phyloP scores from a whole-genome alignment of 2,329 filamentous ascomycete genomes.

The Diaporthe sp. region DNA sequence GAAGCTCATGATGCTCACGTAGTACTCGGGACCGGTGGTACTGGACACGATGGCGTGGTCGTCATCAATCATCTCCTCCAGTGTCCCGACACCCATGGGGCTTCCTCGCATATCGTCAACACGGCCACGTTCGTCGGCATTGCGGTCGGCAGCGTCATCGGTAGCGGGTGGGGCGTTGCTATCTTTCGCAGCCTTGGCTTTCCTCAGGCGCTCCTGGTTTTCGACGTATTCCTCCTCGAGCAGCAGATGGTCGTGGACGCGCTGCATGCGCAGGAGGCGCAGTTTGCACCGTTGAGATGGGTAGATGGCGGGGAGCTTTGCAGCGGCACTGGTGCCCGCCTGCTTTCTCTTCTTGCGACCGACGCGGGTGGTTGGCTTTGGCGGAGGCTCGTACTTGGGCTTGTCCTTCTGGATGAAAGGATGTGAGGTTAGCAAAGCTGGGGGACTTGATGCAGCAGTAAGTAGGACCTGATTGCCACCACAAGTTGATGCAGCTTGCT shows the following conservation, averaged over 20 bases:
- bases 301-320: constrained; percentile 94
- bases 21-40: constrained; percentile 97
- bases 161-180: constrained; percentile 75
- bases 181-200: constrained; percentile 86
- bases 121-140: constrained; percentile 93
- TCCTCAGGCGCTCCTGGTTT: constrained; percentile 96
- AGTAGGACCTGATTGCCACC: constrained; percentile 10
- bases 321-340: constrained; percentile 91
- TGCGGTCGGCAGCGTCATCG: constrained; percentile 82
- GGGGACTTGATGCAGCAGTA: constrained; percentile 33
- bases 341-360: constrained; percentile 99
- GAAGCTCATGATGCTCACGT: constrained; percentile 99
- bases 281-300: constrained; percentile 98
- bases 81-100: constrained; percentile 97
- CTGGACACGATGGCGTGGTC: constrained; percentile 99
- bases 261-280: constrained; percentile 96
- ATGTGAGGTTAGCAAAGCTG: constrained; percentile 38
- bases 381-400: constrained; percentile 99
- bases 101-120: constrained; percentile 99
- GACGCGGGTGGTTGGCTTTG: constrained; percentile 95
- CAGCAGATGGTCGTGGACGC: constrained; percentile 96
- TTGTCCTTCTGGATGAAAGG: constrained; percentile 85
- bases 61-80: constrained; percentile 99
- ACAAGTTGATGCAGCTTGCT: neutral
- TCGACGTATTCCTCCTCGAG: constrained; percentile 99